Conservation (phyloP, 1,284 basidiomycete species). For the Ceraceosorus guamensis region DNA sequence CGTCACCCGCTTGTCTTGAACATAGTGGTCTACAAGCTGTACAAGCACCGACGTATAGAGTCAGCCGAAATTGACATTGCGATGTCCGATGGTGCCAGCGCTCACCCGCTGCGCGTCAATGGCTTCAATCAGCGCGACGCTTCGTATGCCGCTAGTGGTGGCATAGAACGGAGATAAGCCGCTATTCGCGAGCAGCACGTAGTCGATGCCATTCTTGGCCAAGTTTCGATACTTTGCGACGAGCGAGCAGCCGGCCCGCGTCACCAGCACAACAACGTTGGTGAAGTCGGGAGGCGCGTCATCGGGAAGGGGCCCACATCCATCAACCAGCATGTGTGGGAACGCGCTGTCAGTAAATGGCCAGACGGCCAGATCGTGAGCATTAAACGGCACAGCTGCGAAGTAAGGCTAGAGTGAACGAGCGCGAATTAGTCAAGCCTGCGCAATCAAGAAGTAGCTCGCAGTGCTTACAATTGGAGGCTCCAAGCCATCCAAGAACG, state of each 20-base stretch:
- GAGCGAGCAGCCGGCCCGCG: conserved; percentile 2
- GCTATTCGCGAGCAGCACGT: conserved; percentile 1
- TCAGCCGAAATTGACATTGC: conserved; percentile 60
- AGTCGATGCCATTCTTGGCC: not conserved
- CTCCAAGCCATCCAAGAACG: not conserved
- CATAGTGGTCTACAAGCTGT: not conserved
- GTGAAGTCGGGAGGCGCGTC: not conserved
- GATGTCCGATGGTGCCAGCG: conserved; percentile 7
- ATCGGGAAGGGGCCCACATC: not conserved
- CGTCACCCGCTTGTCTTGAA: not conserved
- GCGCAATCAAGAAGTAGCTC: too few relatives aligned
- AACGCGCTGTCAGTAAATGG: not conserved
- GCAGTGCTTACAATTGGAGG: not conserved
- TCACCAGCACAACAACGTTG: not conserved
- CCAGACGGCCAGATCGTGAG: not conserved
- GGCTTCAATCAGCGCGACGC: not conserved
- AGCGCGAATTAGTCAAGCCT: too few relatives aligned
- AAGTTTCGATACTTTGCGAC: conserved; percentile 5
- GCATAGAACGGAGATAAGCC: conserved; percentile 1
- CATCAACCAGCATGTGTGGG: not conserved
- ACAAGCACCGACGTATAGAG: conserved; percentile 54
- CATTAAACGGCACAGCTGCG: too few relatives aligned
- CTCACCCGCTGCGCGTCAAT: not conserved
- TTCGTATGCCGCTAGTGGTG: not conserved
- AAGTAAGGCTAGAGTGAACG: too few relatives aligned